Evolutionary conservation across 139 green algal genomes (phyloP).

Genomic region (Chlorella sp.): DNA sequence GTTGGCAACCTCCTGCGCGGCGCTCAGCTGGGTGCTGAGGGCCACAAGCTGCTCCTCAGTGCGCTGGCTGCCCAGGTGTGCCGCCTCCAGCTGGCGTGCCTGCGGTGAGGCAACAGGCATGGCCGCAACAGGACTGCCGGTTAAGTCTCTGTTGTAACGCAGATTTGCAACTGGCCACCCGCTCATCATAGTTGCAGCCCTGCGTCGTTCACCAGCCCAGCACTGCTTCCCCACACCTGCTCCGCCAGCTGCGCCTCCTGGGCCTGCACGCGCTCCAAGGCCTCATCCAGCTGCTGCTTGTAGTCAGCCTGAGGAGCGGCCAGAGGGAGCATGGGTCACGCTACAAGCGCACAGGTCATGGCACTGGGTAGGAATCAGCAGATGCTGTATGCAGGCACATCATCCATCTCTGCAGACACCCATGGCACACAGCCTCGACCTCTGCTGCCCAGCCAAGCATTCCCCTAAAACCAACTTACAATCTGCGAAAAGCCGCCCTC

Average conservation of each 20-base stretch:
- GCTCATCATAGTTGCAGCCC: too few relatives aligned
- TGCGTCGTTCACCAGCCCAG: too few relatives aligned
- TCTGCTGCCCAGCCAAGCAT: too few relatives aligned
- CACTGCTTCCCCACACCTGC: background rate
- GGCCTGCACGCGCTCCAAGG: conserved; percentile 1
- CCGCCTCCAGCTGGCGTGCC: background rate
- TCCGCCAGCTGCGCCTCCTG: conserved; percentile 10
- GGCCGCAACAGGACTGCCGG: background rate
- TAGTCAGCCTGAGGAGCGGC: background rate
- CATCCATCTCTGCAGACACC: too few relatives aligned
- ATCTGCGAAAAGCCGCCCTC: conserved; percentile 7
- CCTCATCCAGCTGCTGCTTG: conserved; percentile 20
- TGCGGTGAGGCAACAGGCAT: background rate
- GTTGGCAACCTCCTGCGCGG: background rate
- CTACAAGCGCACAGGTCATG: too few relatives aligned
- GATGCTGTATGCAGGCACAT: too few relatives aligned
- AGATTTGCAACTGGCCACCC: too few relatives aligned
- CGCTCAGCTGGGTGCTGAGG: conserved; percentile 29
- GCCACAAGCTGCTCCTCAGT: conserved; percentile 33
- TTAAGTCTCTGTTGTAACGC: too few relatives aligned
- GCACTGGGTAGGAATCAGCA: too few relatives aligned
- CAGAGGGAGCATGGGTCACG: too few relatives aligned
- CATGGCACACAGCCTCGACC: too few relatives aligned
- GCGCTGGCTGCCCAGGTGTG: background rate
- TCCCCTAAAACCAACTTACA: background rate